Conservation (phyloP, 257 asterid genomes). For the Solanum piurae region DNA sequence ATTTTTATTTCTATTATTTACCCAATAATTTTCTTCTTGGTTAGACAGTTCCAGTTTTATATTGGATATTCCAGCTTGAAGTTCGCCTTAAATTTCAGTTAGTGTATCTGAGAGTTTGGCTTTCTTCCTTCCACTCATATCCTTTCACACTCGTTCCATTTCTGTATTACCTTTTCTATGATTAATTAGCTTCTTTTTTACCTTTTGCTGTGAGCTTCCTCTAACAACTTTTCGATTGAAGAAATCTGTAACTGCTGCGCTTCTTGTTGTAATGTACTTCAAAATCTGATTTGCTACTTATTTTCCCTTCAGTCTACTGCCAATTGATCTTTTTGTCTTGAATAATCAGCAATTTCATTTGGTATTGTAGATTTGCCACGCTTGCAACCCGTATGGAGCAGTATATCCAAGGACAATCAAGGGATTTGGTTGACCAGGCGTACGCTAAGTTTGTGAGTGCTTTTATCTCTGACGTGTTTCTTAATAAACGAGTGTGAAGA, state of each 20-base stretch:
- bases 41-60: neutral
- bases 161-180: neutral
- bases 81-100: neutral
- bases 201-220: neutral
- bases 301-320: neutral
- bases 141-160: neutral
- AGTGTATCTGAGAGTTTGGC: neutral
- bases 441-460: conserved; percentile 71
- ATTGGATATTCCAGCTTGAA: neutral
- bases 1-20: neutral
- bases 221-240: neutral
- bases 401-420: conserved; percentile 67
- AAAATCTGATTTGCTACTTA: neutral
- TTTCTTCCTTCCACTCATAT: neutral
- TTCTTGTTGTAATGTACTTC: neutral
- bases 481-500: neutral
- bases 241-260: neutral
- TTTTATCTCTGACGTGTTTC: neutral
- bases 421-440: conserved; percentile 86
- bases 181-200: neutral
- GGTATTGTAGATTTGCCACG: conserved; percentile 39
- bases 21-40: neutral
- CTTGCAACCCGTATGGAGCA: conserved; percentile 93
- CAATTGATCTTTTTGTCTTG: neutral
- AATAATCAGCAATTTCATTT: neutral